phyloP scores from a whole-genome alignment of 192 early-diverging fungal genomes.

The Phycomyces blakesleeanus region DNA sequence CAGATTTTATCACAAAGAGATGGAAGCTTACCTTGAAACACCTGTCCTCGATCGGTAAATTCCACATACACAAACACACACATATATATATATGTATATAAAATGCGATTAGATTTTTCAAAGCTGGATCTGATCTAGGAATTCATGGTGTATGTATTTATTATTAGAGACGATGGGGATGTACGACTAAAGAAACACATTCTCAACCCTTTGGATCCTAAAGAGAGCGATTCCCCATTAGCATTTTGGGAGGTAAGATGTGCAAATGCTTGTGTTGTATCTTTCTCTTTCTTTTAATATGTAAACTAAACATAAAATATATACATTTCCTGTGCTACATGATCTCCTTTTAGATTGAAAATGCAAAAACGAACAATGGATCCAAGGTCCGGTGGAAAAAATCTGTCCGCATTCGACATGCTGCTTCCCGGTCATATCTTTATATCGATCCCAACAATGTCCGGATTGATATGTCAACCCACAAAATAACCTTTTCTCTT shows the following conservation, averaged over 20 bases:
- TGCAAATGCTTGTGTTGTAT: background rate
- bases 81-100: no score
- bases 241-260: slow-evolving; percentile 26
- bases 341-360: slow-evolving; percentile 17
- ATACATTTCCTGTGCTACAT: background rate
- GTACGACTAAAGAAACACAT: slow-evolving; percentile 23
- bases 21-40: slow-evolving; percentile 22
- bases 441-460: slow-evolving; percentile 25
- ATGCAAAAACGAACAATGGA: slow-evolving; percentile 5
- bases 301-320: background rate
- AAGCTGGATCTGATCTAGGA: background rate
- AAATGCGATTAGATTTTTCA: no score
- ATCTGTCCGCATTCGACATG: slow-evolving; percentile 24
- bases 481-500: slow-evolving; percentile 15
- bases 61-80: no score
- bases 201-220: slow-evolving; percentile 27
- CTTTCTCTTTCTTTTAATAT: no score
- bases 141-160: background rate
- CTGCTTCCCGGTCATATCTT: slow-evolving; percentile 20
- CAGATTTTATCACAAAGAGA: slow-evolving; percentile 30
- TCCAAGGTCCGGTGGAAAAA: slow-evolving; percentile 19
- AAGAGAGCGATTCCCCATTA: slow-evolving; percentile 26
- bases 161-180: slow-evolving; percentile 11
- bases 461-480: slow-evolving; percentile 7
- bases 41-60: slow-evolving; percentile 12